Conservation (phyloP, 305 asterid species). For the Solanum hybrid region DNA sequence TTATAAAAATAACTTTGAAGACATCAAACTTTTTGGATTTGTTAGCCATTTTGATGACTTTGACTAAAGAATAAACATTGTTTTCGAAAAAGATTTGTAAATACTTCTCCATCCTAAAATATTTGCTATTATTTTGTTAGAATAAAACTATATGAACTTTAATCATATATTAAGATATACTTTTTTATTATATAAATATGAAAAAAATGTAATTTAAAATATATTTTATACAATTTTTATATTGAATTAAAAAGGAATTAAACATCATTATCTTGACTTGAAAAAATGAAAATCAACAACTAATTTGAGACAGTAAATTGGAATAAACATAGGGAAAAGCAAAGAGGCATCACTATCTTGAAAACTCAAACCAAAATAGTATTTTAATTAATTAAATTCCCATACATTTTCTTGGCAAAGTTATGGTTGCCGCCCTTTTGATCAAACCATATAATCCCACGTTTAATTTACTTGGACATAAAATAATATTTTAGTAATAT, state of each 20-base stretch:
- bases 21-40: not conserved
- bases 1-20: not conserved
- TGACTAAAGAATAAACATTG: not conserved
- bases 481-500: not conserved
- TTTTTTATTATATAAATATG: not conserved
- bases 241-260: not conserved
- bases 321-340: constrained; percentile 8
- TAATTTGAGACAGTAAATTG: not conserved
- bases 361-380: constrained; percentile 5
- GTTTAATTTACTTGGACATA: constrained; percentile 8
- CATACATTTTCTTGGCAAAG: constrained; percentile 7
- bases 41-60: not conserved
- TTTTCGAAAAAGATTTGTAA: not conserved
- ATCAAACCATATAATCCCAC: constrained; percentile 27
- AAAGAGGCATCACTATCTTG: constrained; percentile 25
- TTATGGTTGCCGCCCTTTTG: constrained; percentile 25
- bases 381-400: constrained; percentile 1
- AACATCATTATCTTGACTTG: not conserved
- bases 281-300: not conserved
- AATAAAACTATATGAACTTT: not conserved
- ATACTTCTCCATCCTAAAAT: not conserved
- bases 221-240: not conserved
- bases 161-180: not conserved
- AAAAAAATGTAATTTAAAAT: not conserved
- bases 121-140: not conserved